Evolutionary conservation across 192 early-diverging fungal species (phyloP), one percentile per base, ranked within the genome.

Genomic region (Rhizophagus prolifer): DNA sequence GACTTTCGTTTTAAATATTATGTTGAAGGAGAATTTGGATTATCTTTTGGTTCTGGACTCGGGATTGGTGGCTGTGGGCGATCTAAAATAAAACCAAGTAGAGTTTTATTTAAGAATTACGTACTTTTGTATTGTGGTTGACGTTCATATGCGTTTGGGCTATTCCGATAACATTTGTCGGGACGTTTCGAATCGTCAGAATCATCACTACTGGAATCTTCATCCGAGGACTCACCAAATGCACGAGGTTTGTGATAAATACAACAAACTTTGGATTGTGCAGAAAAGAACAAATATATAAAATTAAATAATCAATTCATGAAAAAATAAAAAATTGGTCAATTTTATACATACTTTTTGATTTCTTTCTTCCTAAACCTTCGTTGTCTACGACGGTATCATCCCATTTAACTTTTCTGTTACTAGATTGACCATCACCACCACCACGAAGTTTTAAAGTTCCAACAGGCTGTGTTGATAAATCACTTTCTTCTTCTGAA

Each of bases 351-450:
- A 47, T 80, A 89, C 90, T 85, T 83, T 92, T 92, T 63, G 86
- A 87, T 67, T 84, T 89, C 75, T 91, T 92, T 23, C 82, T 87
- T 28, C 86, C 85, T 78, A 91, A 72, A 28, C 87, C 84, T 80
- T 92, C 90, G 73, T 92, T 92, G 72, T 92, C 88, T 50, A 89
- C 78, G 1, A 91, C 90, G 26, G 75, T 73, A 4, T 84, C 85
- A 67, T 83, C 90, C 90, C 90, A 92, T 54, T 87, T 83, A 34
- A 92, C 86, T n/a, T 77, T 79, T 63, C 79, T 75, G 13, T 72
- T 61, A 61, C 69, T 69, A 36, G 70, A 59, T 21, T 66, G 14
- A 60, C 78, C 76, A 63, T 82, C 87, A 5, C 10, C 41, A 44
- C 86, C 88, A 44, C 88, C 88, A 25, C 83, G 80, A 19, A 88